Evolutionary conservation across 2,329 filamentous ascomycete genomes (phyloP), one percentile per base, ranked within the genome.

Genomic region (Sporothrix humicola): DNA sequence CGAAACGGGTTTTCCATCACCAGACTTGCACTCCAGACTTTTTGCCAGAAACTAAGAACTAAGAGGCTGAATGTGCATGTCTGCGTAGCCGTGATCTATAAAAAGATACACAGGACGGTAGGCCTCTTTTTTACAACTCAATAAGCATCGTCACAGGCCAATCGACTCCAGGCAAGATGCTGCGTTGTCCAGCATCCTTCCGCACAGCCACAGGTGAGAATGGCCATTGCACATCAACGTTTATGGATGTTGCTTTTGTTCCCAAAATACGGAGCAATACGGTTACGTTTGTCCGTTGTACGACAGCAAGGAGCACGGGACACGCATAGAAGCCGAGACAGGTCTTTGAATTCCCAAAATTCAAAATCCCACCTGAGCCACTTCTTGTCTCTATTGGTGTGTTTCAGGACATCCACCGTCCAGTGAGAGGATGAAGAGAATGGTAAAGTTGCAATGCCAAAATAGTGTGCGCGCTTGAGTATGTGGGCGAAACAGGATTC

Each of bases 161-260:
- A 37, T 7, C 31, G 31, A 37, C 31, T 3, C 4, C 31, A 37
- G 31, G 5, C 31, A 37, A 37, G 31, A 37, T 37, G 31, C 31
- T 37, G 7, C 31, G 31, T 37, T 37, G 31, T 37, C 7, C 31
- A 50, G 13, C 63, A 68, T 68, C 44, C 63, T 50, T 68, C 44
- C 4, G 63, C 63, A 68, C 63, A 50, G 63, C 63, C 63, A 68
- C 63, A 68, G 20, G 23, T n/a, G 44, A 31, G 46, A 50, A 20
- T 54, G 52, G 52, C n/a, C 52, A 20, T 37, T 37, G 31, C 31
- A 37, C 31, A 37, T 37, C 23, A 26, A 1, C 23, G 23, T 26
- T 3, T 26, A 26, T 26, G 23, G 23, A 26, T 26, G 23, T 26
- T 20, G 4, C 50, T 54, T 48, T 44, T 23, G 13, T 9, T 50